Evolutionary conservation across 106 monocot genomes (phyloP).

Genomic region (Amphibolis antarctica): DNA sequence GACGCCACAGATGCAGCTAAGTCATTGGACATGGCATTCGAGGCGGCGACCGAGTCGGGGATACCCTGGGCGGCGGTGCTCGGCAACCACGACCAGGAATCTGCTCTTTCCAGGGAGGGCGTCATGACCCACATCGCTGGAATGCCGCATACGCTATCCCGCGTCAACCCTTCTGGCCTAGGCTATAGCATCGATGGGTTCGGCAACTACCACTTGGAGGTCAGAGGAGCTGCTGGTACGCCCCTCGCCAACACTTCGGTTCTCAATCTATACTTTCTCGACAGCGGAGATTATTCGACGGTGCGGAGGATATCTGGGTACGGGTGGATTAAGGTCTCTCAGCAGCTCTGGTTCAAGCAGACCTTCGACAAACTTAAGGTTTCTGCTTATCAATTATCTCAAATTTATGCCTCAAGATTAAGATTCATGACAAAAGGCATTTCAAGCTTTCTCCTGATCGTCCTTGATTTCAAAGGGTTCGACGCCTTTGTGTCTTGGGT

Average conservation of each 20-base stretch:
- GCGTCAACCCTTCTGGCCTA: constrained; percentile 45
- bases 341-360: constrained; percentile 81
- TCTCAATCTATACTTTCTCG: constrained; percentile 81
- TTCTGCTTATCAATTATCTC: not conserved
- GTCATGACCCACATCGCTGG: constrained; percentile 59
- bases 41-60: constrained; percentile 46
- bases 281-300: constrained; percentile 86
- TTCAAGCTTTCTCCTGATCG: no score
- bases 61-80: constrained; percentile 89
- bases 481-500: no score
- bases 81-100: constrained; percentile 95
- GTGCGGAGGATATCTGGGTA: constrained; percentile 42
- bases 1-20: constrained; percentile 57
- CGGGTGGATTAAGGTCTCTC: constrained; percentile 86
- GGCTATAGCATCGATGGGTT: constrained; percentile 64
- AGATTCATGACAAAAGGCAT: no score
- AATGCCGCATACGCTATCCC: constrained; percentile 52
- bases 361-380: constrained; percentile 58
- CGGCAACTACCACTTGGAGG: constrained; percentile 77
- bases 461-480: no score
- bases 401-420: no score
- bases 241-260: constrained; percentile 57
- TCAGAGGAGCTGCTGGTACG: constrained; percentile 42
- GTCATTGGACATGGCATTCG: constrained; percentile 63
- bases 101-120: constrained; percentile 49